phyloP scores from a whole-genome alignment of 2,329 filamentous ascomycete genomes.

The Ascochyta rabiei region DNA sequence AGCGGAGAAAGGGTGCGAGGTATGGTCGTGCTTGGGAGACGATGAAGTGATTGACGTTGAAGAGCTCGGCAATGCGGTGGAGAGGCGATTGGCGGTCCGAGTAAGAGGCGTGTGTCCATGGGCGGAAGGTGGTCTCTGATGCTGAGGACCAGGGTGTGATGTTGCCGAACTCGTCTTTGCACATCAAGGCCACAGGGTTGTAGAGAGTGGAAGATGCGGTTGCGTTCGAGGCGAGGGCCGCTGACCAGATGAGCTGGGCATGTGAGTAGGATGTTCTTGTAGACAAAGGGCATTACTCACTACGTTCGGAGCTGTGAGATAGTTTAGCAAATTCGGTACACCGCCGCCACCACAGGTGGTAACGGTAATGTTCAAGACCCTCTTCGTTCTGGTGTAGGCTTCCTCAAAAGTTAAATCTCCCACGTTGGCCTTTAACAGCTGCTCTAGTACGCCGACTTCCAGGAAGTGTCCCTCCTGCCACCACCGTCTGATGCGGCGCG shows the following conservation, averaged over 20 bases:
- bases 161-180: conserved; percentile 75
- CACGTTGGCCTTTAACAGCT: conserved; percentile 83
- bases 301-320: conserved; percentile 90
- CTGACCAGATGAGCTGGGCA: conserved; percentile 75
- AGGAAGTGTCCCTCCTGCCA: conserved; percentile 80
- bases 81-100: conserved; percentile 71
- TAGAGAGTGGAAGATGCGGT: conserved; percentile 70
- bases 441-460: conserved; percentile 79
- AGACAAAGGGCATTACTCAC: conserved; percentile 59
- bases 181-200: conserved; percentile 71
- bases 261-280: conserved; percentile 15
- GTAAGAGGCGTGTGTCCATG: conserved; percentile 69
- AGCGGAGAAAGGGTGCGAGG: conserved; percentile 81
- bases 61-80: conserved; percentile 76
- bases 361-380: conserved; percentile 90
- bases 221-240: conserved; percentile 77
- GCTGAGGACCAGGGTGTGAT: conserved; percentile 75
- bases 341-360: conserved; percentile 75
- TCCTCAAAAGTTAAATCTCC: conserved; percentile 93
- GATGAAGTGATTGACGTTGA: conserved; percentile 95
- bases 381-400: conserved; percentile 82
- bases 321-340: conserved; percentile 85
- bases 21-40: conserved; percentile 92
- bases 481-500: conserved; percentile 72
- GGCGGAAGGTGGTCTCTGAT: conserved; percentile 66